Conservation (phyloP, 2,329 filamentous ascomycete species). For the Alternaria burnsii region DNA sequence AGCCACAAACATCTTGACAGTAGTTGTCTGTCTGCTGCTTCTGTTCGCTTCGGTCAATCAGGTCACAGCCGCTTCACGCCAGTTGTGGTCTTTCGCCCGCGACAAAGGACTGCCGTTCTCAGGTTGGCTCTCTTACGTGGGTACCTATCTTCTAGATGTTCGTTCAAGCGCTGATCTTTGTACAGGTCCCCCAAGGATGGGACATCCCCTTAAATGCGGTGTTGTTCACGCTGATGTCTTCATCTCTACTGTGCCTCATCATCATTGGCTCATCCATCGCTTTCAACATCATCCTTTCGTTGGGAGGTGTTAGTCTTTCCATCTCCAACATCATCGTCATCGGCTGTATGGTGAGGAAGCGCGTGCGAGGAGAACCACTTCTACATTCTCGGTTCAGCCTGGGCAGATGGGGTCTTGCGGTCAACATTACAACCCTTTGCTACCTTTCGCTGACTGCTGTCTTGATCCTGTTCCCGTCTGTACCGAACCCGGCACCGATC, state of each 20-base stretch:
- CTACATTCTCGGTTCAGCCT: constrained; percentile 56
- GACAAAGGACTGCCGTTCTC: constrained; percentile 35
- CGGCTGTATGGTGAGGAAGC: constrained; percentile 54
- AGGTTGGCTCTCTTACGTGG: constrained; percentile 24
- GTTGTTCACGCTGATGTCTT: constrained; percentile 22
- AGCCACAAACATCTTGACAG: constrained; percentile 29
- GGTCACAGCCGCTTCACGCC: constrained; percentile 31
- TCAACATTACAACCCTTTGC: constrained; percentile 52
- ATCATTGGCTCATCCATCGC: constrained; percentile 37
- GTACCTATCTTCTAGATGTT: not conserved
- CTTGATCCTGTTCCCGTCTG: constrained; percentile 54
- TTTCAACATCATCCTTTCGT: constrained; percentile 28
- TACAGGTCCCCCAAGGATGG: constrained; percentile 21
- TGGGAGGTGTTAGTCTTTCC: constrained; percentile 11
- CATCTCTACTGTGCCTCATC: constrained; percentile 32
- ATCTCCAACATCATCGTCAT: constrained; percentile 51
- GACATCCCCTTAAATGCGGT: constrained; percentile 38
- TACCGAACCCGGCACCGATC: constrained; percentile 6
- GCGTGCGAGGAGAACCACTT: constrained; percentile 53
- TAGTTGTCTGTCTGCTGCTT: not conserved
- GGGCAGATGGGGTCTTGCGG: constrained; percentile 51
- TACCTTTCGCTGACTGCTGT: constrained; percentile 53
- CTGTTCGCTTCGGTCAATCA: constrained; percentile 12
- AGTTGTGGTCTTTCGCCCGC: constrained; percentile 40
- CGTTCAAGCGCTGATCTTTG: not conserved